A percentile compares a stretch with the other conserved stretches of the same genome.
phyloP scores from a whole-genome alignment of 768 basidiomycete species.

The Serpula lacrymans region DNA sequence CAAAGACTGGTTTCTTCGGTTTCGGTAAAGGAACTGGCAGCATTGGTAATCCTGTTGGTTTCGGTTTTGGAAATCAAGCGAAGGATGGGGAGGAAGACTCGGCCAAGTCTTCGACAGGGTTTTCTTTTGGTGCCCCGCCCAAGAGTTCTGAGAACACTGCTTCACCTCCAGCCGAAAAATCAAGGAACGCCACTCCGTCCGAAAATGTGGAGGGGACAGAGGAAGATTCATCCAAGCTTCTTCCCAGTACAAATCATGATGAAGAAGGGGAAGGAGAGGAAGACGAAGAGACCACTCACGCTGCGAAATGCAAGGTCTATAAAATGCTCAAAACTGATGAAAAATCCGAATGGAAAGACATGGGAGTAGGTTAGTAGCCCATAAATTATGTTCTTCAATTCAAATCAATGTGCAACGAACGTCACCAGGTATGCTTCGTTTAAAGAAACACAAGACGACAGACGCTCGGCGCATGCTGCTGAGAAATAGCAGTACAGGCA shows the following conservation, averaged over 20 bases:
- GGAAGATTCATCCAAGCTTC: constrained; percentile 12
- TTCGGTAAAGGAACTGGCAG: constrained; percentile 39
- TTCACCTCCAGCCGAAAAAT: constrained; percentile 26
- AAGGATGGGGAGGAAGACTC: constrained; percentile 13
- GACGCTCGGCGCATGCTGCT: constrained; percentile 58
- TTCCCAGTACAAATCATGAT: constrained; percentile 44
- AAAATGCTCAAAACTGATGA: constrained; percentile 52
- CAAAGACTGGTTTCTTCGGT: constrained; percentile 20
- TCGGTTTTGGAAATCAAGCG: constrained; percentile 37
- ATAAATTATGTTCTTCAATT: background rate
- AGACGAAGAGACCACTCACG: constrained; percentile 64
- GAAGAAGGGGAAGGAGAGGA: constrained; percentile 80
- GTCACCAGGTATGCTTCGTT: constrained; percentile 54
- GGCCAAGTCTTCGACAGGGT: constrained; percentile 12
- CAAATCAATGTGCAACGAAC: constrained; percentile 1
- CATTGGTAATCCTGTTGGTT: constrained; percentile 64
- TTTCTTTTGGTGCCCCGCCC: constrained; percentile 19
- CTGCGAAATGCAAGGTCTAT: constrained; percentile 59
- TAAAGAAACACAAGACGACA: constrained; percentile 73
- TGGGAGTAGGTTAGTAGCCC: constrained; percentile 58
- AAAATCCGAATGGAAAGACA: constrained; percentile 53
- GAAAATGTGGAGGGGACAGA: constrained; percentile 22
- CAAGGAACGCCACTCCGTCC: constrained; percentile 27
- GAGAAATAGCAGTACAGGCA: constrained; percentile 72
- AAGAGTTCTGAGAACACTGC: constrained; percentile 23